Base-by-base conservation (phyloP, 169 alveolate species). In the Plasmodium yoelii region DNA sequence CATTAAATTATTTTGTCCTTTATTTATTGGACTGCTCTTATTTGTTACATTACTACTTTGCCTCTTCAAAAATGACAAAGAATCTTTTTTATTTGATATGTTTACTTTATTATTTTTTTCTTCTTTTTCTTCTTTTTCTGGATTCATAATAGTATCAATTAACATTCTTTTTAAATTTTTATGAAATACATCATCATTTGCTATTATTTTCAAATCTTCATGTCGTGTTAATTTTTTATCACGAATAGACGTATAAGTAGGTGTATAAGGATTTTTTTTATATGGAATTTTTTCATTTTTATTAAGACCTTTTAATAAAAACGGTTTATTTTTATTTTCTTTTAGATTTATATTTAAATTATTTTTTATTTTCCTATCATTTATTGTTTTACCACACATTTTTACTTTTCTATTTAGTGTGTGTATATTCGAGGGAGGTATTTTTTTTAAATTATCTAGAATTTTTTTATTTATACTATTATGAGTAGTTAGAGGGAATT, bases 141-240 rank as follows among this genome's bases (percentile, higher is more conserved):
- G 77, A 64, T 77, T 77, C 75, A 64, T 77, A 44, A 77, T 77
- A 56, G 77, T 77, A 22, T 77, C 46, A 65, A 77, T 77, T 64
- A 77, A 53, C n/a, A 56, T 64, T 56, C 18, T 77, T 77, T 77
- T 77, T 42, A 77, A 47, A 51, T 77, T 49, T 63, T 64, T 28
- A 34, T 77, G 77, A 64, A 77, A 77, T 15, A n/a, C 64, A n/a
- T 77, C 80, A 34, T 77, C 65, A 57, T 47, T 39, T 69, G 34
- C n/a, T 24, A 61, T 22, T n/a, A 18, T 74, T 13, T 44, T 64
- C 28, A 49, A 24, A 28, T 63, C 47, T 24, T 34, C 49, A 60
- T 55, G 15, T 5, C 47, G 39, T 12, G 7, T 5, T 47, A 24
- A 57, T 24, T 12, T 13, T 51, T 59, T 73, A 18, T 55, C 34